Base-by-base conservation (phyloP, 768 basidiomycete species). In the Suillus luteus region DNA sequence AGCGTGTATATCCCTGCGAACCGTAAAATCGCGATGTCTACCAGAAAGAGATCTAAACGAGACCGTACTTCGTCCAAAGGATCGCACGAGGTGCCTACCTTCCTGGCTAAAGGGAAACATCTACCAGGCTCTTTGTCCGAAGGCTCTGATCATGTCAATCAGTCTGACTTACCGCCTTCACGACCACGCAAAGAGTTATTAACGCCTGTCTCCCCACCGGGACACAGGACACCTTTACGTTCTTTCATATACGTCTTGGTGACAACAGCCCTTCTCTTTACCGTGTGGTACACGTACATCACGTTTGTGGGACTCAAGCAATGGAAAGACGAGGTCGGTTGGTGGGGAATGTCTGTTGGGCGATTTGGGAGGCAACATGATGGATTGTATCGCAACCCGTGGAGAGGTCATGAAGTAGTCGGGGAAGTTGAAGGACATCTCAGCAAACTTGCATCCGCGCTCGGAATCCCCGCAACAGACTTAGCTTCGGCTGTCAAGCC, bases 401-500 rank as follows among this genome's bases (percentile, higher is more conserved):
- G 35, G 22, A 43, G 59, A 19, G 48, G 27, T 5, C 48, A 22
- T 40, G 43, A 33, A 17, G 64, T 11, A 12, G 62, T 40, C 24
- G 67, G 73, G 5, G 79, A 72, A 5, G 78, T 91, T 46, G 87
- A 90, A 68, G 77, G 79, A 5, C 78, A 80, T 41, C 83, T 91
- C 61, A 82, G 84, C 59, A 84, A 80, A 15, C 78, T 92, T 12
- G 90, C 90, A 12, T 75, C 77, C 8, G 85, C 82, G 38, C 77
- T 92, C 37, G 90, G 88, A 1, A 82, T 91, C 69, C 81, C 85
- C 0, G 79, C 86, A 17, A 75, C 77, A 46, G 85, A 88, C 43
- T 76, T 92, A 1, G 88, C 90, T 2, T 79, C 78, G 19, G 90
- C 89, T 0, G 85, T 91, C 55, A 80, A 81, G 66, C 79, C 85